These are phyloP conservation scores for Malassezia sympodialis DNA, from an alignment of 1,284 basidiomycete genomes.

Conservation along the genomic window DNA sequence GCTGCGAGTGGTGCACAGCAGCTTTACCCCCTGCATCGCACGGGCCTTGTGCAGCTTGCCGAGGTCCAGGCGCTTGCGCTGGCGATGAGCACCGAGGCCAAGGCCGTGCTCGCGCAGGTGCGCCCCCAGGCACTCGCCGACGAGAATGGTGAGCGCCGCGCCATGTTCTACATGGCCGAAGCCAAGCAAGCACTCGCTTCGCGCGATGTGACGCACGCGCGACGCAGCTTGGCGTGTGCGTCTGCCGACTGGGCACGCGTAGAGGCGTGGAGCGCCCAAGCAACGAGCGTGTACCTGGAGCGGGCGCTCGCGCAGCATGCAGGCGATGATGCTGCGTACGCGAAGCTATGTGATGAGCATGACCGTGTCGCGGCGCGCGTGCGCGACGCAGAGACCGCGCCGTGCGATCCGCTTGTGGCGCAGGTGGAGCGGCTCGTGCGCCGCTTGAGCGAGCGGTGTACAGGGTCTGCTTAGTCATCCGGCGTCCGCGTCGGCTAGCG, in stretches of 20 bases:
- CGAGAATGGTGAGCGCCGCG: constrained; percentile 14
- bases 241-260: neutral
- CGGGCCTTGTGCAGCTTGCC: constrained; percentile 8
- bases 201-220: neutral
- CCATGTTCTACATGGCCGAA: neutral
- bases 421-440: constrained; percentile 5
- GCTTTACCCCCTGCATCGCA: constrained; percentile 8
- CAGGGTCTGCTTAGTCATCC: neutral
- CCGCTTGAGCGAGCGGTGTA: neutral
- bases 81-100: constrained; percentile 2
- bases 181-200: neutral
- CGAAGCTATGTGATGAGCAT: neutral
- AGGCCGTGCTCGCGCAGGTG: constrained; percentile 8
- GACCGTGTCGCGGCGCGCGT: neutral
- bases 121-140: constrained; percentile 14
- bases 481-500: neutral
- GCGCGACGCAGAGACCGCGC: neutral
- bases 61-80: constrained; percentile 3
- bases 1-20: constrained; percentile 7
- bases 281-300: constrained; percentile 7
- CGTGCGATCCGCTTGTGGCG: neutral
- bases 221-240: neutral
- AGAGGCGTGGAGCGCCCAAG: constrained; percentile 5
- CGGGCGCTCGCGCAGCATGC: constrained; percentile 2
- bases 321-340: neutral